Evolutionary conservation across 2,329 filamentous ascomycete genomes (phyloP), one percentile per base, ranked within the genome.

Genomic region (Drechslera avenae): DNA sequence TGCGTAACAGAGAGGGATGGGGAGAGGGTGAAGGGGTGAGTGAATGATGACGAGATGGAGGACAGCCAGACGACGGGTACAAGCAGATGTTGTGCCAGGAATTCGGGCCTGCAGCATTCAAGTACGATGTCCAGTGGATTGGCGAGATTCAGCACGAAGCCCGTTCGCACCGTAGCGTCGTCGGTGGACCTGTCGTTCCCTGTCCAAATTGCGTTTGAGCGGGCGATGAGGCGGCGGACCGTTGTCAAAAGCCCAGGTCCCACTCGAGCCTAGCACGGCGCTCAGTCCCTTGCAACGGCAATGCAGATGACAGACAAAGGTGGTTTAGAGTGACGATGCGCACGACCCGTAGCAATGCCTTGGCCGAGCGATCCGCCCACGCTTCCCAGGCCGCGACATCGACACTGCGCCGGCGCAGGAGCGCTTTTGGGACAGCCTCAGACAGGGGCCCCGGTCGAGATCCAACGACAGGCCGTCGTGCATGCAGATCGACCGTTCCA

Each of bases 401-500:
- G 70, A 69, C 68, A 65, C 61, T 53, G 59, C 62, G 48, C 66
- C 71, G 73, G 71, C 65, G 68, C 67, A 71, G 61, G 62, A 67
- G 60, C 71, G 63, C 62, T 73, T 72, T 71, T 67, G 62, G 66
- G 71, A 73, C 64, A 60, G 58, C 56, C 51, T 33, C 40, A 18
- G 35, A 41, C 61, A 54, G 61, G 64, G 66, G 58, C 23, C 54
- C 63, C 54, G 50, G 58, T 47, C 42, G 43, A 46, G 41, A 50
- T 56, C 62, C 72, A 54, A 72, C 71, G 72, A 73, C 71, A 72
- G 71, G 71, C 65, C 59, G 59, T 60, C 60, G 67, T 73, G 72
- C 72, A 69, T 53, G 73, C 71, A 75, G 73, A 75, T 75, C 73
- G 58, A 57, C 59, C 62, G 57, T 63, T 62, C 59, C 64, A 64